Conservation (phyloP, 2,329 filamentous ascomycete species). For the Graphilbum sp. region DNA sequence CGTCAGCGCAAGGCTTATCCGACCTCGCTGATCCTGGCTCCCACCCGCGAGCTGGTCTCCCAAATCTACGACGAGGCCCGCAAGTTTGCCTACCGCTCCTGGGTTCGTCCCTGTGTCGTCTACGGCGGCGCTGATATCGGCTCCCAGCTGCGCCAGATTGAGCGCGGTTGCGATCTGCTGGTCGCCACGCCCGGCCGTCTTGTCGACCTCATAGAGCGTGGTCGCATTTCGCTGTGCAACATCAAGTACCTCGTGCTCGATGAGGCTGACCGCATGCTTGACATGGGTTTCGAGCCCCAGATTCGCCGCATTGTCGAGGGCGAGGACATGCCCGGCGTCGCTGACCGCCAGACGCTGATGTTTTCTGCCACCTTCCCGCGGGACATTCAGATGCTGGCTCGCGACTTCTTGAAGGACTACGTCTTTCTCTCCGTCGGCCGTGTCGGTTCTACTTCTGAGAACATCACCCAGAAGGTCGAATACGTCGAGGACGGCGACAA, state of each 20-base stretch:
- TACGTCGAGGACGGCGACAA: slow-evolving; percentile 92
- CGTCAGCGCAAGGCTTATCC: slow-evolving; percentile 97
- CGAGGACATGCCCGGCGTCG: slow-evolving; percentile 85
- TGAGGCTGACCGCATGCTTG: slow-evolving; percentile 98
- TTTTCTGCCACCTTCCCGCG: slow-evolving; percentile 98
- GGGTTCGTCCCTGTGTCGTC: slow-evolving; percentile 95
- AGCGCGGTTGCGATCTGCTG: slow-evolving; percentile 89
- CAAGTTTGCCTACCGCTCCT: slow-evolving; percentile 97
- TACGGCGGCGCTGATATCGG: slow-evolving; percentile 99
- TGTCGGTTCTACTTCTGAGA: slow-evolving; percentile 98
- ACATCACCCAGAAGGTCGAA: slow-evolving; percentile 97
- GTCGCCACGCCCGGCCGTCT: slow-evolving; percentile 95
- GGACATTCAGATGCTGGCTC: slow-evolving; percentile 97
- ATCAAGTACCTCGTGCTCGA: slow-evolving; percentile 99
- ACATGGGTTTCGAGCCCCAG: slow-evolving; percentile 99
- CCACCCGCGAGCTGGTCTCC: slow-evolving; percentile 94
- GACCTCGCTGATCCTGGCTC: slow-evolving; percentile 86
- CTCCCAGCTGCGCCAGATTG: slow-evolving; percentile 93
- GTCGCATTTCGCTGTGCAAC: slow-evolving; percentile 90
- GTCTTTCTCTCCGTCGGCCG: slow-evolving; percentile 97
- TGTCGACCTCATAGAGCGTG: slow-evolving; percentile 95
- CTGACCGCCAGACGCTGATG: slow-evolving; percentile 93
- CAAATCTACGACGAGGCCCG: slow-evolving; percentile 96
- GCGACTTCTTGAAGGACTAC: slow-evolving; percentile 98
- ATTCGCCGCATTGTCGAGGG: slow-evolving; percentile 97